These are phyloP conservation scores for Xylariaceae sp. DNA, from an alignment of 2,329 filamentous ascomycete genomes.

Conservation along the genomic window DNA sequence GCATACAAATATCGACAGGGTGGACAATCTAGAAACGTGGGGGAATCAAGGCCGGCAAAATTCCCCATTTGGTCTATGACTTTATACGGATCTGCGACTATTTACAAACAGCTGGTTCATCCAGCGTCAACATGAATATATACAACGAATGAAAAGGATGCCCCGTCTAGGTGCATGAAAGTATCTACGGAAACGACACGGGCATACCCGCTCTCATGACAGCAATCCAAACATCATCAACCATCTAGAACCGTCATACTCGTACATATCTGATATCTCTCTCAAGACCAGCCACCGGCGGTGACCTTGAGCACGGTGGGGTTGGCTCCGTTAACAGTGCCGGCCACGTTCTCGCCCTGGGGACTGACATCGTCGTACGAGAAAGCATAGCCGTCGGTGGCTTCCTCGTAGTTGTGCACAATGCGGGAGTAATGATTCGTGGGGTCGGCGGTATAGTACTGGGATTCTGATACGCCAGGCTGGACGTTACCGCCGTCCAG, in stretches of 20 bases:
- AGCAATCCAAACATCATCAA: background rate
- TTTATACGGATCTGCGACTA: background rate
- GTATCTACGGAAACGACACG: background rate
- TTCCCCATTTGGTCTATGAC: background rate
- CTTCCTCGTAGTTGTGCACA: constrained; percentile 54
- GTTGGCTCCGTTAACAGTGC: constrained; percentile 43
- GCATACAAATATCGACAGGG: background rate
- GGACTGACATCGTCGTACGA: constrained; percentile 64
- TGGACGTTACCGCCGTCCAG: constrained; percentile 43
- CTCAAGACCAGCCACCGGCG: constrained; percentile 37
- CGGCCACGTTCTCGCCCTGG: constrained; percentile 49
- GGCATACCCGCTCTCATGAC: background rate
- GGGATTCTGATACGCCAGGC: constrained; percentile 35
- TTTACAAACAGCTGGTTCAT: background rate
- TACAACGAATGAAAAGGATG: background rate
- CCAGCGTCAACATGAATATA: background rate
- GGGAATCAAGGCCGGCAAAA: background rate
- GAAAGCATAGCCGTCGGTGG: constrained; percentile 60
- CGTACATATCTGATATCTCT: background rate
- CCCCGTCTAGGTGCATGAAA: background rate
- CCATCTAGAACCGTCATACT: background rate
- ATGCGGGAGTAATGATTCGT: constrained; percentile 55
- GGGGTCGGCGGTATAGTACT: constrained; percentile 42
- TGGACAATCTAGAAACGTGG: background rate
- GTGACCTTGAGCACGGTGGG: constrained; percentile 42